Conservation (phyloP, 768 basidiomycete species). For the Rhizopogon sp. region DNA sequence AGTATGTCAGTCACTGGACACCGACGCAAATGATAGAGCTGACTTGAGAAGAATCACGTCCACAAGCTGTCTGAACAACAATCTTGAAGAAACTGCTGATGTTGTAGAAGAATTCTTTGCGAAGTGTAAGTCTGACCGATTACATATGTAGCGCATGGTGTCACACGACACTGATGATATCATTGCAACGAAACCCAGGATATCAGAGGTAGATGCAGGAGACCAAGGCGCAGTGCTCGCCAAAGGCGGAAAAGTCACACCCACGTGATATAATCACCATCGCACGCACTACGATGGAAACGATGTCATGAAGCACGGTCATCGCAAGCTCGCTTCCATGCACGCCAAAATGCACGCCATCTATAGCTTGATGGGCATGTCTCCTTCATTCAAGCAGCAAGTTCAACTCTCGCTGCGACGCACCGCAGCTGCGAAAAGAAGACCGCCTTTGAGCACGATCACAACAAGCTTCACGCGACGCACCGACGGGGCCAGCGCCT, state of each 20-base stretch:
- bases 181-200: constrained; percentile 70
- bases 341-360: constrained; percentile 61
- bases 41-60: constrained; percentile 96
- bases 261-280: constrained; percentile 50
- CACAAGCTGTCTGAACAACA: constrained; percentile 92
- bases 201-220: constrained; percentile 89
- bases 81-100: constrained; percentile 77
- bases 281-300: constrained; percentile 48
- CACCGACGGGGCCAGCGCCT: constrained; percentile 14
- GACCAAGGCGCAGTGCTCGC: constrained; percentile 59
- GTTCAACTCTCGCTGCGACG: constrained; percentile 36
- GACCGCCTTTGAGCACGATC: constrained; percentile 5
- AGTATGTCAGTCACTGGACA: constrained; percentile 2
- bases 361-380: constrained; percentile 44
- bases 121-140: constrained; percentile 56
- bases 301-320: constrained; percentile 31
- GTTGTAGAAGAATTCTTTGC: constrained; percentile 91
- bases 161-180: constrained; percentile 2
- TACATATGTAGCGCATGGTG: too few species aligned
- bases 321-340: constrained; percentile 31
- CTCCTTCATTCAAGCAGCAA: constrained; percentile 50
- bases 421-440: constrained; percentile 14
- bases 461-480: neutral
- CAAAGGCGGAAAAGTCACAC: constrained; percentile 53
- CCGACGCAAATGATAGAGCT: constrained; percentile 20